These are phyloP conservation scores for Leccinum broughii DNA, from an alignment of 768 basidiomycete species.

Conservation along the genomic window DNA sequence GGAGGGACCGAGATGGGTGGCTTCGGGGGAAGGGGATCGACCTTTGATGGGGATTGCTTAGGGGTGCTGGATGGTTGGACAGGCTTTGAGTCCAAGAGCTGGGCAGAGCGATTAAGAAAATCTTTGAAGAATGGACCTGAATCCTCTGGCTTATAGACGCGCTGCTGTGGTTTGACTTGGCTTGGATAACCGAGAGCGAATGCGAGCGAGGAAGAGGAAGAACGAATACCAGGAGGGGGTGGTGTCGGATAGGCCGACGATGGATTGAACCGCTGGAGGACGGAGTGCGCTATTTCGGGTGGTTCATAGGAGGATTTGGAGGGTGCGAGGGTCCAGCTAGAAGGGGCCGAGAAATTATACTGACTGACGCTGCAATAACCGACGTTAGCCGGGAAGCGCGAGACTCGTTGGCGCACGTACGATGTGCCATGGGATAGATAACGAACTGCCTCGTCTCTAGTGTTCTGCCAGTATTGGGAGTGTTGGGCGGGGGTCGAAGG, in stretches of 20 bases:
- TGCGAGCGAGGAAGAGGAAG: constrained; percentile 75
- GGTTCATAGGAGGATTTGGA: constrained; percentile 55
- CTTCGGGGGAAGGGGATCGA: constrained; percentile 19
- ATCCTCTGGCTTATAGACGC: constrained; percentile 52
- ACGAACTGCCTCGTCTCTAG: constrained; percentile 60
- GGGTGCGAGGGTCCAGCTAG: constrained; percentile 43
- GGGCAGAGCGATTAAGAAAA: constrained; percentile 50
- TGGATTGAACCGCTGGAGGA: constrained; percentile 65
- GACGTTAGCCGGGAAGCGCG: constrained; percentile 4
- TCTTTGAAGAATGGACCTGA: constrained; percentile 65
- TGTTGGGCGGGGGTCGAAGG: constrained; percentile 44
- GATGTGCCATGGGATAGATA: constrained; percentile 54
- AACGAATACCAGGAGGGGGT: constrained; percentile 59
- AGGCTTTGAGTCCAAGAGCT: constrained; percentile 42
- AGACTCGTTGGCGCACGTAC: constrained; percentile 38
- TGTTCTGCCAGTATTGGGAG: constrained; percentile 62
- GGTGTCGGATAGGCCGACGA: constrained; percentile 70
- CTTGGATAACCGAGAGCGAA: constrained; percentile 60
- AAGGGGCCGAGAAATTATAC: constrained; percentile 34
- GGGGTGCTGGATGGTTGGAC: constrained; percentile 15
- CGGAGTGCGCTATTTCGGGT: constrained; percentile 58
- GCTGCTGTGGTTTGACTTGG: constrained; percentile 26
- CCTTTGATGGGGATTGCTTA: constrained; percentile 18
- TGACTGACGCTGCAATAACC: constrained; percentile 24
- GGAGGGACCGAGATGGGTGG: constrained; percentile 4